Base-by-base conservation (phyloP, 108 stramenopile species). In the Pseudonitzschia multistriata region DNA sequence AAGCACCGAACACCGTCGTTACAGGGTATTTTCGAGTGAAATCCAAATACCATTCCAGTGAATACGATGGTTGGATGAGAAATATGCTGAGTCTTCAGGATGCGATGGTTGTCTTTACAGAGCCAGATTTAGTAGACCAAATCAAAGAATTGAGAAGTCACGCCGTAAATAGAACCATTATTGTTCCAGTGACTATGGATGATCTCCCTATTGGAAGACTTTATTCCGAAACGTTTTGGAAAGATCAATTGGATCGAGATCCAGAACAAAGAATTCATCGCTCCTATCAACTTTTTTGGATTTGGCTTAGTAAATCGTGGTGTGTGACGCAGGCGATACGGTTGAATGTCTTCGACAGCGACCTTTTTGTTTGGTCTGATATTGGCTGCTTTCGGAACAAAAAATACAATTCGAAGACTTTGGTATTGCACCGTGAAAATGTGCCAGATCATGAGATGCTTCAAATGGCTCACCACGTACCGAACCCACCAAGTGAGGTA, bases 291-390 rank as follows among this genome's bases (percentile, higher is more conserved):
- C 56, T 89, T 14, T 89, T 85, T 53, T 89, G 88, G 88, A 87
- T 89, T n/a, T 89, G 88, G 88, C 68, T 83, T 15, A 71, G 66
- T 48, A 89, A 89, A 78, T 73, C 84, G 24, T 84, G 80, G 80
- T 79, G 48, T 15, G 72, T 83, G 3, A 61, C 34, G 0, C 60
- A 79, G 68, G 76, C 85, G 3, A 89, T 85, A 37, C 74, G 64
- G 61, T 34, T 77, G 45, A 85, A 86, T 49, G 49, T 74, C 11
- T 89, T 83, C 49, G 53, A 74, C 36, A 77, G 70, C 50, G 78
- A 83, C 49, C 52, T 84, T 29, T 88, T 82, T 61, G 54, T 84
- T 63, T 86, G 76, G 76, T 72, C 72, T 14, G 84, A 89, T 64
- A 85, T 85, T 75, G 88, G 85, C 15, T 84, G 79, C 33, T 89